Base-by-base conservation (phyloP, 1,139 yeast species). In the Suhomyces panamericanus region DNA sequence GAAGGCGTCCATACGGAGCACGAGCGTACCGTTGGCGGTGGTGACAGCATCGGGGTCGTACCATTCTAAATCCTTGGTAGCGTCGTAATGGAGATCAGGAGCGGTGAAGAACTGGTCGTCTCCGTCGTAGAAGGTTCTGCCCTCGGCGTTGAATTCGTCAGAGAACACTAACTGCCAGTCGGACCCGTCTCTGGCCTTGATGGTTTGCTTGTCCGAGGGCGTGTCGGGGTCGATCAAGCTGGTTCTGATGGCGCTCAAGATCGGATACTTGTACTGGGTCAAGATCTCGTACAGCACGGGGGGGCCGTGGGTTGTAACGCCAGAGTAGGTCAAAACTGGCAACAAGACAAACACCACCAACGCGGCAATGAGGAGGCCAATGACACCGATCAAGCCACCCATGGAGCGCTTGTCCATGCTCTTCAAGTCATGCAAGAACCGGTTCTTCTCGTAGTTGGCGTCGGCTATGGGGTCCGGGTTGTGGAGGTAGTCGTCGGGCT, bases 11-110 rank as follows among this genome's bases (percentile, higher is more conserved):
- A 64, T 54, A 6, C 59, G 43, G 30, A 64, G 43, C 29, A 45
- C 39, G 27, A 64, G 50, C 3, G 67, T 59, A 15, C 69, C 69
- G 39, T 63, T 58, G 8, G 52, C 53, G 6, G 69, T 64, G 35
- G 59, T 52, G 26, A 52, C 63, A 0, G 68, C 68, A 35, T 64
- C 69, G 4, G 69, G 69, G 38, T 61, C 66, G 47, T 64, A 64
- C 68, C 68, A 64, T 45, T 64, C 69, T 55, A 64, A 59, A 45
- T 64, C 69, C 41, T 60, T 52, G 33, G 69, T 64, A 37, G 69
- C 67, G 44, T 50, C 66, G 42, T 64, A 64, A 44, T 63, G 60
- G 30, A 64, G 39, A 43, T 63, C 66, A 4, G 60, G 60, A 3
- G 63, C 67, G 24, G 58, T 53, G 50, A 60, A 64, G 43, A 63